Conservation (phyloP, 371 early-diverging fungal species). For the Lichtheimia hyalospora region DNA sequence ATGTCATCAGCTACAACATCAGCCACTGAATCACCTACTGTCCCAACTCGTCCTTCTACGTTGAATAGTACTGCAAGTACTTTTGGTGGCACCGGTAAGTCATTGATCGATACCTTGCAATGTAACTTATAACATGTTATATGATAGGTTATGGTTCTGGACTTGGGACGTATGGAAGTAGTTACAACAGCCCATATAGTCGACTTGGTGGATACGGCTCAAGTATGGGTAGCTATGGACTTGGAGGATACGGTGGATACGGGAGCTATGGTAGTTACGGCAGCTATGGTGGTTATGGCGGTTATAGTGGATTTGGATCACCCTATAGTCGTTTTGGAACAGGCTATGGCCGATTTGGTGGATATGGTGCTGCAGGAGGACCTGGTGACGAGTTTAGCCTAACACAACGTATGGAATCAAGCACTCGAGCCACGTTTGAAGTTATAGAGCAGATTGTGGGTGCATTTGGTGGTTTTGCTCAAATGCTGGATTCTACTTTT, state of each 20-base stretch:
- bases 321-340: constrained; percentile 42
- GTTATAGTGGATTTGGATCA: constrained; percentile 40
- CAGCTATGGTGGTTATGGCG: constrained; percentile 38
- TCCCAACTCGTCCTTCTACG: constrained; percentile 33
- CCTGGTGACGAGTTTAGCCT: constrained; percentile 62
- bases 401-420: constrained; percentile 78
- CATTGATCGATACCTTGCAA: not conserved
- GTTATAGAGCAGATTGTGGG: constrained; percentile 88
- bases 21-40: constrained; percentile 20
- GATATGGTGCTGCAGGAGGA: constrained; percentile 51
- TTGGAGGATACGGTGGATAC: constrained; percentile 42
- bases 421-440: constrained; percentile 88
- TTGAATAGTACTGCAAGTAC: constrained; percentile 8
- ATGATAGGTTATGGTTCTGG: constrained; percentile 21
- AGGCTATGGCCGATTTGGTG: constrained; percentile 27
- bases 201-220: constrained; percentile 40
- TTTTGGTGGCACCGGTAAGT: constrained; percentile 1
- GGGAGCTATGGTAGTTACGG: constrained; percentile 52
- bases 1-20: constrained; percentile 13
- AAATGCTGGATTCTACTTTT: constrained; percentile 96
- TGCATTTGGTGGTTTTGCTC: constrained; percentile 94
- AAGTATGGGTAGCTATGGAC: constrained; percentile 32
- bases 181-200: constrained; percentile 34
- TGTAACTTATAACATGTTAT: constrained; percentile 1
- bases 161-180: constrained; percentile 19